These are phyloP conservation scores for Fusarium globosum DNA, from an alignment of 2,329 filamentous ascomycete species.

Conservation along the genomic window DNA sequence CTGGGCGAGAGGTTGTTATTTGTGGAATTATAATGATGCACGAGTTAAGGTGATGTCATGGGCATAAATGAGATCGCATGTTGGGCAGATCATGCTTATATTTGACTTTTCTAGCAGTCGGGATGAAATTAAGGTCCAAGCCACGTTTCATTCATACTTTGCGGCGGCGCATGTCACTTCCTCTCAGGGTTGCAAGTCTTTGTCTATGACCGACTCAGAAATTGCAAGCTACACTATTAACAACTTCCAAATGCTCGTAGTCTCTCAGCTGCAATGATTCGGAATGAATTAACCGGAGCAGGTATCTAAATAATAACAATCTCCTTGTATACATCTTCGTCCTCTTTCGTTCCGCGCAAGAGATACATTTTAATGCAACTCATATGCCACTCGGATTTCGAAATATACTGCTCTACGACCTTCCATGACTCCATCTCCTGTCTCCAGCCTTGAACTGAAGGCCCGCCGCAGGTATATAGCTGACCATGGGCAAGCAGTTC, in stretches of 20 bases:
- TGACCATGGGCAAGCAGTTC: fast-evolving
- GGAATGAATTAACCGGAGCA: fast-evolving
- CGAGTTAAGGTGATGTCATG: not conserved
- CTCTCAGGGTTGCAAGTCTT: too few relatives aligned
- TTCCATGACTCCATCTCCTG: not conserved
- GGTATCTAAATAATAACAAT: not conserved
- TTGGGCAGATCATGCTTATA: not conserved
- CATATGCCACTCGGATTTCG: not conserved
- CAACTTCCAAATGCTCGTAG: not conserved
- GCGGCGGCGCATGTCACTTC: fast-evolving
- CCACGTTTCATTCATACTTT: fast-evolving
- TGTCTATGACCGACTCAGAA: not conserved
- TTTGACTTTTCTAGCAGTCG: not conserved
- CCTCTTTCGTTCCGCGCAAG: not conserved
- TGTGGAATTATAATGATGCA: not conserved
- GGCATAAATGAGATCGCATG: not conserved
- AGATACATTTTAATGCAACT: not conserved
- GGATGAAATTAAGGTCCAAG: not conserved
- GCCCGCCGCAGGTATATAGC: fast-evolving
- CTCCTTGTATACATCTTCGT: not conserved
- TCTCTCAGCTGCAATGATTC: not conserved
- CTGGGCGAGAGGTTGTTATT: not conserved
- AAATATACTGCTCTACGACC: fast-evolving
- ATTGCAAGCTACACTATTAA: too few relatives aligned
- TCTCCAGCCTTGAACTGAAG: not conserved